Percentiles rank a stretch among this genome's conserved stretches.
Conservation (phyloP, 116 monocot genomes). For the Iris pallida region DNA sequence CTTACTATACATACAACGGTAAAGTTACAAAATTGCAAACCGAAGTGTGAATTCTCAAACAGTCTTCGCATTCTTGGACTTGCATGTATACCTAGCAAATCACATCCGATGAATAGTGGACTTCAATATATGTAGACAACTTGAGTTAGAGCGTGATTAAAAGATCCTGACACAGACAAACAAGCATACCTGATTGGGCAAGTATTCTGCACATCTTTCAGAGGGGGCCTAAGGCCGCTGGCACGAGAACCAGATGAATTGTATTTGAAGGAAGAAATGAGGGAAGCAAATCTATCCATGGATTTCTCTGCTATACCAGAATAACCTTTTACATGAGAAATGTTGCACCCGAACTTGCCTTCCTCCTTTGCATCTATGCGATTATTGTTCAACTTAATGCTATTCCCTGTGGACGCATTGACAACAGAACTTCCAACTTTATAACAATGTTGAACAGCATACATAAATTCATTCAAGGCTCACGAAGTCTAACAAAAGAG, state of each 20-base stretch:
- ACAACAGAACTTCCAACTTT: neutral
- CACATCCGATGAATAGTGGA: neutral
- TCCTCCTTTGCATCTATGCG: slow-evolving; percentile 11
- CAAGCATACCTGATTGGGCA: slow-evolving; percentile 30
- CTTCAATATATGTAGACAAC: neutral
- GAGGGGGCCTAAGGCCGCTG: slow-evolving; percentile 83
- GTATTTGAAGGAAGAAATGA: slow-evolving; percentile 71
- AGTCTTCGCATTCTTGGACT: slow-evolving; percentile 6
- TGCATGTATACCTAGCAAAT: slow-evolving; percentile 15
- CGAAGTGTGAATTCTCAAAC: neutral
- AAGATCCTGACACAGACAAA: neutral
- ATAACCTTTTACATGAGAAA: slow-evolving; percentile 75
- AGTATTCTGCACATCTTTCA: slow-evolving; percentile 65
- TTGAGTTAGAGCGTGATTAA: neutral
- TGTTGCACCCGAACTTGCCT: slow-evolving; percentile 60
- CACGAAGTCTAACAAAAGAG: neutral
- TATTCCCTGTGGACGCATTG: neutral
- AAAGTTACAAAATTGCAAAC: slow-evolving; percentile 1
- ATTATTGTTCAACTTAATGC: neutral
- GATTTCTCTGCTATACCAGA: slow-evolving; percentile 87
- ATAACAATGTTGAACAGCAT: neutral
- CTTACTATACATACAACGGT: neutral
- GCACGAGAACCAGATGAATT: slow-evolving; percentile 78
- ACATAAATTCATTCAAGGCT: neutral
- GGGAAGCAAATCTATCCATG: slow-evolving; percentile 73